These are phyloP conservation scores for Hypoxylon fragiforme DNA, from an alignment of 495 filamentous ascomycete genomes.

Conservation along the genomic window DNA sequence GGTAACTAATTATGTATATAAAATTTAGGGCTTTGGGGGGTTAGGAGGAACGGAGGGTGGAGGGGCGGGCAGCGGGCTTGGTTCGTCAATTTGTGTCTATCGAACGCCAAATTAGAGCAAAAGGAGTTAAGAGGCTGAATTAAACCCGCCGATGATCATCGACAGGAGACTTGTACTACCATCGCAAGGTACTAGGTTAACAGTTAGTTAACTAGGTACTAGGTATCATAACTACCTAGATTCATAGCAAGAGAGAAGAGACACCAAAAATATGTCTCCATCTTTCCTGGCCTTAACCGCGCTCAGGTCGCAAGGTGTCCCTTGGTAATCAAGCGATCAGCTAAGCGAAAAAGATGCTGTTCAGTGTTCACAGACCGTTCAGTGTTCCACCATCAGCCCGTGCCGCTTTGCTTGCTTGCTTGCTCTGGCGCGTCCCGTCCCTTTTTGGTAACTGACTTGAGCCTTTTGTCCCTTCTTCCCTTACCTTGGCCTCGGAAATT, in stretches of 20 bases:
- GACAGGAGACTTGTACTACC: slow-evolving; percentile 19
- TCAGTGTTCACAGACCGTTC: slow-evolving; percentile 18
- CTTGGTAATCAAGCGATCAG: slow-evolving; percentile 2
- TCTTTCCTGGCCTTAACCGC: slow-evolving; percentile 4
- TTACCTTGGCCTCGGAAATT: slow-evolving; percentile 22
- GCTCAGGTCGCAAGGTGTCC: slow-evolving; percentile 18
- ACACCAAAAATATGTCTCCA: too few species aligned
- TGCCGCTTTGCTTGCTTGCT: slow-evolving; percentile 17
- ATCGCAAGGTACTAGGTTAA: too few species aligned
- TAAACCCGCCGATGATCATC: slow-evolving; percentile 24
- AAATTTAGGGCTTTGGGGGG: too few species aligned
- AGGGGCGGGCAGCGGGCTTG: too few species aligned
- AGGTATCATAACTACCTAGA: too few species aligned
- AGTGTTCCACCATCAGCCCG: slow-evolving; percentile 22
- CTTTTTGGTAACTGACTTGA: too few species aligned
- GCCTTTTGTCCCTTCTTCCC: background rate
- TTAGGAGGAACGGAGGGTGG: too few species aligned
- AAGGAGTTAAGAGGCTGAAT: slow-evolving; percentile 17
- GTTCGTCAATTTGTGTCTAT: too few species aligned
- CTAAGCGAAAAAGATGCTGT: too few species aligned
- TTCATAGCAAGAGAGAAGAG: too few species aligned
- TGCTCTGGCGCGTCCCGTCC: slow-evolving; percentile 24
- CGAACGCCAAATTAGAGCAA: slow-evolving; percentile 10
- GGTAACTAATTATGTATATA: too few species aligned
- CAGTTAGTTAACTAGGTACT: too few species aligned